Conservation (phyloP, 2,329 filamentous ascomycete genomes). For the Ophiosphaerella korrae region DNA sequence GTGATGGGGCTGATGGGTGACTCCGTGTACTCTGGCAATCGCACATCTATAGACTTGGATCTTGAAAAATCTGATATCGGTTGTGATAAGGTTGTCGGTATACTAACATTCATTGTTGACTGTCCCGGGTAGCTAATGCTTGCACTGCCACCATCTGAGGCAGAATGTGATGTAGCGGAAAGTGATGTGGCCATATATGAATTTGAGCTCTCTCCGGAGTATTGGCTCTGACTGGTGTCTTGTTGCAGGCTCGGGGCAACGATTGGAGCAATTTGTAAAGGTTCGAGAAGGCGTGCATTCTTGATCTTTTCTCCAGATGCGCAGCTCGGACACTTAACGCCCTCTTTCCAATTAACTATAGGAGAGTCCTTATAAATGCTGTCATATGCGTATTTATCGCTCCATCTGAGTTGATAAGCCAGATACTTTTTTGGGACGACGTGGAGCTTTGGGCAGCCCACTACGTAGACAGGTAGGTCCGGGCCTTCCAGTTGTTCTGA, state of each 20-base stretch:
- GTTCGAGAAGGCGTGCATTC: constrained; percentile 43
- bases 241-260: constrained; percentile 23
- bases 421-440: constrained; percentile 35
- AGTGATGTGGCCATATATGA: constrained; percentile 24
- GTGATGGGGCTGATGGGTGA: constrained; percentile 28
- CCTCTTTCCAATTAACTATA: constrained; percentile 34
- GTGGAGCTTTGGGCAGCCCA: constrained; percentile 44
- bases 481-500: constrained; percentile 18
- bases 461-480: constrained; percentile 33
- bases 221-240: constrained; percentile 17
- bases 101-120: constrained; percentile 18
- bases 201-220: constrained; percentile 21
- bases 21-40: constrained; percentile 26
- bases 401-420: constrained; percentile 37
- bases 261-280: constrained; percentile 32
- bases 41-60: neutral
- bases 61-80: constrained; percentile 10
- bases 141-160: constrained; percentile 20
- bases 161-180: constrained; percentile 18
- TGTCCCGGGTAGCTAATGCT: constrained; percentile 20
- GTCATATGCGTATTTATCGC: constrained; percentile 40
- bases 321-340: constrained; percentile 42
- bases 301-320: constrained; percentile 37
- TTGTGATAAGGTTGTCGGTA: constrained; percentile 16
- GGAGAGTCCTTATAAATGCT: constrained; percentile 26